A percentile compares a stretch with the other conserved stretches of the same genome.
These are phyloP conservation scores for Boletus bicolor DNA, from an alignment of 768 basidiomycete genomes.

Conservation along the genomic window DNA sequence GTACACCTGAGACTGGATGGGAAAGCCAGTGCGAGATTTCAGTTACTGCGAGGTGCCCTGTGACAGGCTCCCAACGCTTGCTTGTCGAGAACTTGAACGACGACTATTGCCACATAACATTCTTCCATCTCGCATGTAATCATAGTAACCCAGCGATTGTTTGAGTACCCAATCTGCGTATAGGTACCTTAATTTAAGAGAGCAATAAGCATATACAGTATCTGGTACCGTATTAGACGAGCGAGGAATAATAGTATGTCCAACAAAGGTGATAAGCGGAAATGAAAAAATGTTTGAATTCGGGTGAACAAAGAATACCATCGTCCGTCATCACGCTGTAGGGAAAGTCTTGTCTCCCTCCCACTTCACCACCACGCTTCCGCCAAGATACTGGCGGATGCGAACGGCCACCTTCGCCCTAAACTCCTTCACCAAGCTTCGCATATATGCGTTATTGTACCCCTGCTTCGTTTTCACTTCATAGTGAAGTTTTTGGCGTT, in stretches of 20 bases:
- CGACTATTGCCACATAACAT: too few species aligned
- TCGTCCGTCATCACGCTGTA: background rate
- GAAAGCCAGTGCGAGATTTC: too few species aligned
- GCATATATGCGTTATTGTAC: conserved; percentile 1
- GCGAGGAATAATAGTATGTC: background rate
- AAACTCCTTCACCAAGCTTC: background rate
- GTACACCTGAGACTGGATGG: too few species aligned
- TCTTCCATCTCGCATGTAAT: too few species aligned
- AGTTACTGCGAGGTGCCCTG: too few species aligned
- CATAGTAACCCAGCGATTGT: too few species aligned
- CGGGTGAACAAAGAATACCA: background rate
- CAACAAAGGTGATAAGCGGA: background rate
- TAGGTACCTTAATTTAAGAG: too few species aligned
- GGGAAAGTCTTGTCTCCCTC: conserved; percentile 11
- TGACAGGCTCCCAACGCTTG: too few species aligned
- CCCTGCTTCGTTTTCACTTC: conserved; percentile 4
- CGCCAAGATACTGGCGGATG: conserved; percentile 3
- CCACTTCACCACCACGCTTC: conserved; percentile 1
- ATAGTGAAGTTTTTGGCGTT: background rate
- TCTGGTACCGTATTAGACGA: background rate
- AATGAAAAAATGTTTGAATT: background rate
- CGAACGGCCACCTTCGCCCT: background rate
- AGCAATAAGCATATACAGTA: too few species aligned
- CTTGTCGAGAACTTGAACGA: too few species aligned
- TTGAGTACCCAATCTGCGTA: too few species aligned